Conservation (phyloP, 345 rosid genomes). For the Dovyalis caffra region DNA sequence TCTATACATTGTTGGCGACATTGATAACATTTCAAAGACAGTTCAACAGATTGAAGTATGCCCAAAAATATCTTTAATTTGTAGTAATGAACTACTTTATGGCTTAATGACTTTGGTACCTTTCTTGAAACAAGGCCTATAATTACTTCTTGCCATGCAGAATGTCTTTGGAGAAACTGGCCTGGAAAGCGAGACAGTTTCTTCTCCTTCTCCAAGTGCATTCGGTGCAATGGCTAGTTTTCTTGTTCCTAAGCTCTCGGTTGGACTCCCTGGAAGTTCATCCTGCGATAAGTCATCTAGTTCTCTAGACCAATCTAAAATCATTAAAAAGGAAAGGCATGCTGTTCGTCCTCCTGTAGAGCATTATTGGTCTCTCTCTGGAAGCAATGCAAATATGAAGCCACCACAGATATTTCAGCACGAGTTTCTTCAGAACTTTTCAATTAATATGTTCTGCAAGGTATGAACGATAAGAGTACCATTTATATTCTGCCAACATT, state of each 20-base stretch:
- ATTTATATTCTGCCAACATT: not conserved
- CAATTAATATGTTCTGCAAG: conserved; percentile 98
- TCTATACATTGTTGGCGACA: conserved; percentile 92
- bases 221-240: conserved; percentile 98
- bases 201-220: conserved; percentile 66
- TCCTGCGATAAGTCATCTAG: conserved; percentile 58
- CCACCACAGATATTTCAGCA: conserved; percentile 97
- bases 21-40: conserved; percentile 64
- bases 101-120: not conserved
- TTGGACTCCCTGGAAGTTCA: conserved; percentile 73
- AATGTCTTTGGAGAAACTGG: conserved; percentile 73
- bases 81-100: not conserved
- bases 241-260: conserved; percentile 95
- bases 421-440: conserved; percentile 94
- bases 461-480: conserved; percentile 29
- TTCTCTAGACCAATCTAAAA: conserved; percentile 61
- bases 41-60: conserved; percentile 81
- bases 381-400: conserved; percentile 51
- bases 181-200: conserved; percentile 51
- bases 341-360: conserved; percentile 89
- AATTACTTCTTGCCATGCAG: conserved; percentile 43
- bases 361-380: conserved; percentile 96
- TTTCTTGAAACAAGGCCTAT: conserved; percentile 3
- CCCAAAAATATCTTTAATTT: conserved; percentile 15
- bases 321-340: conserved; percentile 73